Conservation (phyloP, 768 basidiomycete species). For the Auricularia auricula-judae region DNA sequence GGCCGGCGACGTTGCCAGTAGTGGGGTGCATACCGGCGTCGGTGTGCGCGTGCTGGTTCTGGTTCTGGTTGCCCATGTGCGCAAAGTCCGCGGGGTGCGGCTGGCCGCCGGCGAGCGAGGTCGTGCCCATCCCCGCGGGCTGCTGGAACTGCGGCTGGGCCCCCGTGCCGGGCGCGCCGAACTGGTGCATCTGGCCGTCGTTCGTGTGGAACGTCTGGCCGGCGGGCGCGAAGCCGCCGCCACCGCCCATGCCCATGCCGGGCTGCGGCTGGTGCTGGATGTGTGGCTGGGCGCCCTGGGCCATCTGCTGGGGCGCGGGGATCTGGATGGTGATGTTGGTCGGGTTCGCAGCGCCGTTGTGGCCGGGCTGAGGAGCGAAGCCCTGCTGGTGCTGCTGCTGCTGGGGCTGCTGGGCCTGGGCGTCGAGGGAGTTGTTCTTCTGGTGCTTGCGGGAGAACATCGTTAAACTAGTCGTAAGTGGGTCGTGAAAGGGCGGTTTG, state of each 20-base stretch:
- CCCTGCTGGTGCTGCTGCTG: too few relatives aligned
- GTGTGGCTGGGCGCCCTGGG: not conserved
- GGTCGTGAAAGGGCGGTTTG: too few relatives aligned
- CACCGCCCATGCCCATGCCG: not conserved
- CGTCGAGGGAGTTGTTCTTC: not conserved
- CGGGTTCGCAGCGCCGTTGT: not conserved
- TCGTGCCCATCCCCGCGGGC: not conserved
- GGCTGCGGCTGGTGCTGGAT: not conserved
- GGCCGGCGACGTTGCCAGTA: not conserved
- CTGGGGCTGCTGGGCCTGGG: not conserved
- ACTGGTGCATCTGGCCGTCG: not conserved
- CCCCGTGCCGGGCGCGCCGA: not conserved
- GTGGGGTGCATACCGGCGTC: not conserved
- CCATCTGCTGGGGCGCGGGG: not conserved
- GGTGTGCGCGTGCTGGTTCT: not conserved
- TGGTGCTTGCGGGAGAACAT: conserved; percentile 1
- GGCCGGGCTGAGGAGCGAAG: not conserved
- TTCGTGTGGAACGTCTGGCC: not conserved
- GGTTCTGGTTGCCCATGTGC: not conserved
- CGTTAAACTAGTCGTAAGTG: not conserved
- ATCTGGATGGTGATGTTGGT: conserved; percentile 1
- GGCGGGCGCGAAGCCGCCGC: not conserved
- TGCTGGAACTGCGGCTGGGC: not conserved
- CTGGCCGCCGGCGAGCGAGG: not conserved
- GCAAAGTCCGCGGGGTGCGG: not conserved